phyloP scores from a whole-genome alignment of 495 filamentous ascomycete species.

The Melanomma pulvis-pyrius region DNA sequence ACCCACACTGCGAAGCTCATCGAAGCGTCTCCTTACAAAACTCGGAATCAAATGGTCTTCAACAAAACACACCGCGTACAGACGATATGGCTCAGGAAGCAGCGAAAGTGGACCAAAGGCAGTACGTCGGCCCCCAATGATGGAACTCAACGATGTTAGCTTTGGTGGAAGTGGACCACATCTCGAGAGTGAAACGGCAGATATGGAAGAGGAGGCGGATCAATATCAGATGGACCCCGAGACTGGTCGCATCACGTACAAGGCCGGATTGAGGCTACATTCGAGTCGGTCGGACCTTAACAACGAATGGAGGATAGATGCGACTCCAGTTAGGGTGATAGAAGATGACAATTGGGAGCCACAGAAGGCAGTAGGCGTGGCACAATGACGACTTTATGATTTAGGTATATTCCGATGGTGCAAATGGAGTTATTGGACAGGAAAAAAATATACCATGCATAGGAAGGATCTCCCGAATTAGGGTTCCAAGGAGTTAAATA shows the following conservation, averaged over 20 bases:
- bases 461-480: neutral
- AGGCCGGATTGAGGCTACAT: neutral
- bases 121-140: slow-evolving; percentile 1
- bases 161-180: neutral
- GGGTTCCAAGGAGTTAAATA: neutral
- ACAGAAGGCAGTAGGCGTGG: neutral
- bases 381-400: neutral
- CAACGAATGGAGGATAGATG: neutral
- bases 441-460: neutral
- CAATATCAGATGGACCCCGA: slow-evolving; percentile 10
- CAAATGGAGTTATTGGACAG: neutral
- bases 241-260: slow-evolving; percentile 13
- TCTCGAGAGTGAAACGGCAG: neutral
- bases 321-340: neutral
- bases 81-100: neutral
- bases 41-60: slow-evolving; percentile 6
- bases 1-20: slow-evolving; percentile 36
- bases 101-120: neutral
- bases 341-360: neutral
- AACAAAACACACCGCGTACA: neutral
- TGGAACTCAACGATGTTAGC: neutral
- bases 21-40: slow-evolving; percentile 29
- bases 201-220: neutral
- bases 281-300: neutral
- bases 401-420: neutral